phyloP scores from a whole-genome alignment of 2,329 filamentous ascomycete species.

The Aureobasidium musti region DNA sequence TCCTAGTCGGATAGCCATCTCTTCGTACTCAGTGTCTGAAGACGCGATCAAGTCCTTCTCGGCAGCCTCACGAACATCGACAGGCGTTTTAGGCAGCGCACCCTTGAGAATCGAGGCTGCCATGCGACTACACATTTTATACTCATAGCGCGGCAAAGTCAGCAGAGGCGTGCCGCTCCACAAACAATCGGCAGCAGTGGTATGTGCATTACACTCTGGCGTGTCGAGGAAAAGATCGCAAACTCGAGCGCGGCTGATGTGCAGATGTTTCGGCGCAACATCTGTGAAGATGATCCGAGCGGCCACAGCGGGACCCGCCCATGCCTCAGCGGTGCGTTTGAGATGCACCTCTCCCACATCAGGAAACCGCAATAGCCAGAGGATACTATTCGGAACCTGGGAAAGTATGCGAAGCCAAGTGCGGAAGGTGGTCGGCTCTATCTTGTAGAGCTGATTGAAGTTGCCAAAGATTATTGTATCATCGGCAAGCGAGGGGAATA shows the following conservation, averaged over 20 bases:
- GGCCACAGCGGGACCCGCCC: slow-evolving; percentile 84
- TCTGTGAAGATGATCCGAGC: slow-evolving; percentile 91
- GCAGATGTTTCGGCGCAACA: slow-evolving; percentile 89
- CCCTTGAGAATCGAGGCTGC: slow-evolving; percentile 91
- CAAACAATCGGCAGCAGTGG: slow-evolving; percentile 91
- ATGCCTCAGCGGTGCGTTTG: slow-evolving; percentile 72
- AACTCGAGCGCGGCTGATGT: slow-evolving; percentile 87
- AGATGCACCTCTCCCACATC: slow-evolving; percentile 89
- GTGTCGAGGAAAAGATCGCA: slow-evolving; percentile 97
- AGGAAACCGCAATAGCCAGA: slow-evolving; percentile 97
- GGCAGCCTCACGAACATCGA: slow-evolving; percentile 64
- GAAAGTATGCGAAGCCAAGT: slow-evolving; percentile 92
- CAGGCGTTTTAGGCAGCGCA: slow-evolving; percentile 69
- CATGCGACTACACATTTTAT: slow-evolving; percentile 99
- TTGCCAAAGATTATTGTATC: slow-evolving; percentile 91
- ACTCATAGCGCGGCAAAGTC: slow-evolving; percentile 85
- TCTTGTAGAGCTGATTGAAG: slow-evolving; percentile 99
- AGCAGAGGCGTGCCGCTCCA: slow-evolving; percentile 95
- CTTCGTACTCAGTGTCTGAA: slow-evolving; percentile 82
- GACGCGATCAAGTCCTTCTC: slow-evolving; percentile 74
- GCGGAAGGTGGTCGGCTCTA: slow-evolving; percentile 94
- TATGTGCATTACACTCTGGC: slow-evolving; percentile 97
- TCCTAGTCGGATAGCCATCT: slow-evolving; percentile 69
- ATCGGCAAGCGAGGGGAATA: slow-evolving; percentile 81
- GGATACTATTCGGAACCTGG: slow-evolving; percentile 78